These are phyloP conservation scores for Gynandropsis gynandra DNA, from an alignment of 345 rosid genomes.

Conservation along the genomic window DNA sequence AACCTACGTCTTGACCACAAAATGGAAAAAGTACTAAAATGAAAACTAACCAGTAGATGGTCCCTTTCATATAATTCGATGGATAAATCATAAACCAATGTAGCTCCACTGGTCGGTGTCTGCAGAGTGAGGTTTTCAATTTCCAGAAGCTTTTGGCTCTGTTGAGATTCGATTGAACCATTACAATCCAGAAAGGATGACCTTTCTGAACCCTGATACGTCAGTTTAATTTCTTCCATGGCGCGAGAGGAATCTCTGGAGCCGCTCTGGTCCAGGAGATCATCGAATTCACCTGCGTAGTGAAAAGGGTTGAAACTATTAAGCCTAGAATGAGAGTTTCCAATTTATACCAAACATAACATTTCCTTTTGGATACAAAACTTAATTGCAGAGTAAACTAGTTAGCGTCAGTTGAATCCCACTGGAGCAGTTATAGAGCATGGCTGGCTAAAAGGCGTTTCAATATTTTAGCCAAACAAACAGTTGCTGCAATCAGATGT, in stretches of 20 bases:
- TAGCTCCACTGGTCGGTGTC: constrained; percentile 69
- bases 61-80: constrained; percentile 49
- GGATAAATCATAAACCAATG: constrained; percentile 61
- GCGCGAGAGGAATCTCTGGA: constrained; percentile 35
- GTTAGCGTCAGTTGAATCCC: too few species aligned
- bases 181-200: constrained; percentile 39
- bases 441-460: too few species aligned
- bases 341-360: constrained; percentile 12
- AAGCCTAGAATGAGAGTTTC: constrained; percentile 19
- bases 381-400: constrained; percentile 10
- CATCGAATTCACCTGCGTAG: constrained; percentile 88
- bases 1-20: constrained; percentile 6
- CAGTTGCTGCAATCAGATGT: too few species aligned
- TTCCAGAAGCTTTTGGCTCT: constrained; percentile 40
- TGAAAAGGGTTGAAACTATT: constrained; percentile 21
- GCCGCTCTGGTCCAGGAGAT: constrained; percentile 52
- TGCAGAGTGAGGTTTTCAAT: constrained; percentile 61
- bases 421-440: too few species aligned
- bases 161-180: constrained; percentile 35
- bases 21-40: constrained; percentile 23
- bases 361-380: constrained; percentile 6
- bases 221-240: constrained; percentile 47
- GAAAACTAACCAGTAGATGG: constrained; percentile 65
- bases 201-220: constrained; percentile 29
- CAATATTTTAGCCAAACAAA: too few species aligned